Evolutionary conservation across 2,329 filamentous ascomycete species (phyloP).

Genomic region (Neonectria hederae): DNA sequence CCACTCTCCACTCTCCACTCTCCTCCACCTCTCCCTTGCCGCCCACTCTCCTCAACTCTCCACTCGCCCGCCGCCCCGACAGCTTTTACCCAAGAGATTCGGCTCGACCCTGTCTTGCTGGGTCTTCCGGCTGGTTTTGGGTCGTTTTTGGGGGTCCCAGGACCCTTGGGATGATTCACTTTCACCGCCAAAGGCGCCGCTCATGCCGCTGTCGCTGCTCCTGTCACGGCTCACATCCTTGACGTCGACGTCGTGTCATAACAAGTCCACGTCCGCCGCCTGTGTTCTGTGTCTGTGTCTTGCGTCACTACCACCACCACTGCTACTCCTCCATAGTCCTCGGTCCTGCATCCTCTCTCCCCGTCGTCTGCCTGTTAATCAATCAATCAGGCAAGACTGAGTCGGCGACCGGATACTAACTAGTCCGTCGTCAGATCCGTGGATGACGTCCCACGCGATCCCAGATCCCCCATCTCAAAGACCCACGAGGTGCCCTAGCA

Average conservation of each 20-base stretch:
- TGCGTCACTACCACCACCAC: neutral
- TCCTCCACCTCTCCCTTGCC: constrained; percentile 12
- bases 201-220: constrained; percentile 17
- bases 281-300: neutral
- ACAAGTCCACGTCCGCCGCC: constrained; percentile 24
- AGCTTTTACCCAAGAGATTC: constrained; percentile 18
- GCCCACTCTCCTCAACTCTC: constrained; percentile 4
- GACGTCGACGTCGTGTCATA: constrained; percentile 38
- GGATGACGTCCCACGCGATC: constrained; percentile 42
- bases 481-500: constrained; percentile 37
- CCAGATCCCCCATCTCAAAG: constrained; percentile 37
- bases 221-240: constrained; percentile 10
- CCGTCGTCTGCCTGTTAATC: neutral
- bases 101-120: constrained; percentile 10
- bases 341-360: neutral
- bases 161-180: constrained; percentile 36
- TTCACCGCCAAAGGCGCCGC: constrained; percentile 43
- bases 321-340: neutral
- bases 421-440: constrained; percentile 36
- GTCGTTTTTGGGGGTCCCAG: neutral
- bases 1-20: constrained; percentile 2
- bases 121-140: neutral
- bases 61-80: constrained; percentile 19
- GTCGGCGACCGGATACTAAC: constrained; percentile 29
- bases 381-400: neutral